Base-by-base conservation (phyloP, 192 early-diverging fungal genomes). In the Geosiphon pyriformis region DNA sequence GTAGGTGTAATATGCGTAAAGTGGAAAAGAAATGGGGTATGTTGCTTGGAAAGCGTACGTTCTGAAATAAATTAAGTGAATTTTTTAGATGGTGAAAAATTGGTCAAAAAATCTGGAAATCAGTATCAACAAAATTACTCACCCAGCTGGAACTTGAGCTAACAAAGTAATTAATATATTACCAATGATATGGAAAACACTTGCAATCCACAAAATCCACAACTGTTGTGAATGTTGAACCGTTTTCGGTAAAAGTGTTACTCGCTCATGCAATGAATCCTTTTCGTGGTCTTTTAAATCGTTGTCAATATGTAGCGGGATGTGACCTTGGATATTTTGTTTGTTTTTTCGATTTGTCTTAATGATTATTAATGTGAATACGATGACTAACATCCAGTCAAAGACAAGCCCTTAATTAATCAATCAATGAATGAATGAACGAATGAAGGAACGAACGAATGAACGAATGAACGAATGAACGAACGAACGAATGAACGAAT, bases 1-100 rank as follows among this genome's bases (percentile, higher is more conserved):
- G 37, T 64, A 64, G 0, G 34, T 27, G 7, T 1, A 64, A 51
- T 51, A 51, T 11, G 48, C 10, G 20, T 64, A 64, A 22, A n/a
- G 1, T 31, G 61, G 61, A 20, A 31, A 64, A 27, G 29, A 8
- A 12, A 48, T 33, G 7, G n/a, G 12, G 17, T 64, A 64, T 23
- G 47, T 23, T 15, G 51, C 18, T 1, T 32, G 25, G n/a, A 64
- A 64, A 17, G 11, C 27, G 20, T 51, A 49, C 0, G 25, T 20
- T 25, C 61, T 64, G 57, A 3, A 59, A 15, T 33, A 34, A 59
- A 32, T 31, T 1, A 0, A 20, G 0, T 12, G 22, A 7, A 33
- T 32, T n/a, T 34, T 33, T 32, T 3, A 31, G 32, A 34, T 59
- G n/a, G 15, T 18, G 17, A 8, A 59, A 20, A 22, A 20, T 33